These are phyloP conservation scores for Quercus variabilis DNA, from an alignment of 306 rosid genomes.

Conservation along the genomic window DNA sequence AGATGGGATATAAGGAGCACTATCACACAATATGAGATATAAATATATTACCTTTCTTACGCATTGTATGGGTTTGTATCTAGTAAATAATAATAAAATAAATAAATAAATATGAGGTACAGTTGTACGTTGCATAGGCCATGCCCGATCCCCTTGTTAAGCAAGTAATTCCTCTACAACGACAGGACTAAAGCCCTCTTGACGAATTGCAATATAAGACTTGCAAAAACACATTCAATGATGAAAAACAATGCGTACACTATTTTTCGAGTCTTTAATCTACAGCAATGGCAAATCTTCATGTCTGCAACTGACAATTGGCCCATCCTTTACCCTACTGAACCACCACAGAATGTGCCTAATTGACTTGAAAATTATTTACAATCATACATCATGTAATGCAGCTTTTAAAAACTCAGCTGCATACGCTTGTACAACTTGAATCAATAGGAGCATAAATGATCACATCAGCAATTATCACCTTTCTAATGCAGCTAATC, in stretches of 20 bases:
- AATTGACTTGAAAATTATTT: background rate
- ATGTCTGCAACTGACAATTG: too few relatives aligned
- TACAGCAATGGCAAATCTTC: background rate
- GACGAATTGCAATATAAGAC: background rate
- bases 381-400: conserved; percentile 21
- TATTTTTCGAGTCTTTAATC: too few relatives aligned
- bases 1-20: too few relatives aligned
- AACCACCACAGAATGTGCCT: background rate
- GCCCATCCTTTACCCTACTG: too few relatives aligned
- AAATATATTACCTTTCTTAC: too few relatives aligned
- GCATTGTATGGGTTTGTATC: too few relatives aligned
- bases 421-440: conserved; percentile 29
- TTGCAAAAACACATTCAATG: too few relatives aligned
- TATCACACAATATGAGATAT: too few relatives aligned
- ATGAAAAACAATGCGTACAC: too few relatives aligned
- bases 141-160: background rate
- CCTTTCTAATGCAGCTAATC: conserved; percentile 32
- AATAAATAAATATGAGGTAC: too few relatives aligned
- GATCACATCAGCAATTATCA: conserved; percentile 18
- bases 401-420: conserved; percentile 71
- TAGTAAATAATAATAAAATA: too few relatives aligned
- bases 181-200: background rate
- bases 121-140: too few relatives aligned
- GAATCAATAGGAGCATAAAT: conserved; percentile 17
- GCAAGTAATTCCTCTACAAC: background rate